These are phyloP conservation scores for Parascedosporium putredinis DNA, from an alignment of 2,329 filamentous ascomycete genomes.

Conservation along the genomic window DNA sequence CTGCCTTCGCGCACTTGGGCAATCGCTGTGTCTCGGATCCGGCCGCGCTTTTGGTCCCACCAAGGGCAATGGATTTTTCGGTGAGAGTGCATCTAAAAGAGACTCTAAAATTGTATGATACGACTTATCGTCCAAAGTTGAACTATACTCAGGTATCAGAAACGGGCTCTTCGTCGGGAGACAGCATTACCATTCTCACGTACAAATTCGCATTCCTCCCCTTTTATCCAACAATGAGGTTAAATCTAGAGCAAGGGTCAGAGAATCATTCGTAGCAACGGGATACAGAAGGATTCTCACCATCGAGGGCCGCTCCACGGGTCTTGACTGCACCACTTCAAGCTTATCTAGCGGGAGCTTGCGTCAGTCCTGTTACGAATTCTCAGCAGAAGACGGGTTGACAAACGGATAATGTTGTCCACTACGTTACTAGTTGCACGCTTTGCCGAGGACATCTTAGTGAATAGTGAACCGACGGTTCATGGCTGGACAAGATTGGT, in stretches of 20 bases:
- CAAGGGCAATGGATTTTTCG: conserved; percentile 57
- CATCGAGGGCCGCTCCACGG: conserved; percentile 30
- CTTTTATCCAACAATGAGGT: conserved; percentile 25
- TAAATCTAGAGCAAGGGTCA: conserved; percentile 19
- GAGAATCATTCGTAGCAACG: background rate
- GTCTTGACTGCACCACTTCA: conserved; percentile 24
- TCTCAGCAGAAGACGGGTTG: background rate
- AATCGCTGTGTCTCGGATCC: conserved; percentile 47
- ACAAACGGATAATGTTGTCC: background rate
- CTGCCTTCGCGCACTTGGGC: conserved; percentile 55
- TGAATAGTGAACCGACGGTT: background rate
- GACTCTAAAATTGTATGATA: conserved; percentile 74
- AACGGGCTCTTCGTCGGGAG: too few species aligned
- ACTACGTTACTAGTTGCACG: background rate
- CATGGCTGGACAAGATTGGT: background rate
- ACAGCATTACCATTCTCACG: too few species aligned
- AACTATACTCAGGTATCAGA: too few species aligned
- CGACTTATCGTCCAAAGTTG: conserved; percentile 57
- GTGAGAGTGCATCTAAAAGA: conserved; percentile 59
- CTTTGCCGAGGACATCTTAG: background rate
- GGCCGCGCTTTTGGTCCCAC: conserved; percentile 40
- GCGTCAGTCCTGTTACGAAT: background rate
- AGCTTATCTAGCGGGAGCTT: conserved; percentile 21
- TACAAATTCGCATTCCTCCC: conserved; percentile 25
- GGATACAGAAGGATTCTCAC: conserved; percentile 18